These are phyloP conservation scores for Rossbeevera mucosa DNA, from an alignment of 768 basidiomycete species.

Conservation along the genomic window DNA sequence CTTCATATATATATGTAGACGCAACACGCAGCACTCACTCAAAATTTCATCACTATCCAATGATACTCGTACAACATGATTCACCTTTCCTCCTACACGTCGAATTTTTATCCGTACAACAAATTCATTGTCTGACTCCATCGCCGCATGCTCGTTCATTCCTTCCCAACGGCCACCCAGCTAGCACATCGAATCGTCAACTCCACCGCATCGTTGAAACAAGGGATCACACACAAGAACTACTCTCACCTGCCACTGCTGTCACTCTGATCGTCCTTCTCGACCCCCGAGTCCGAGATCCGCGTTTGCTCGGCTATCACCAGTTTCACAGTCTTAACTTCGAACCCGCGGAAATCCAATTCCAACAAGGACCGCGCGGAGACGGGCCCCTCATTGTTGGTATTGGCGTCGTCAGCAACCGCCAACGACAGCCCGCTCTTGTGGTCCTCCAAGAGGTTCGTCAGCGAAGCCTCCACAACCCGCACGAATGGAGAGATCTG, in stretches of 20 bases:
- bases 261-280: neutral
- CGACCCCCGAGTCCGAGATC: neutral
- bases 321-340: constrained; percentile 86
- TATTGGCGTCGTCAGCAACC: constrained; percentile 23
- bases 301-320: constrained; percentile 27
- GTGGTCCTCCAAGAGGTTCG: constrained; percentile 85
- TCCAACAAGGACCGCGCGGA: constrained; percentile 32
- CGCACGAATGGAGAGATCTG: constrained; percentile 48
- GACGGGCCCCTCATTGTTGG: neutral
- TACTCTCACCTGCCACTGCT: constrained; percentile 7
- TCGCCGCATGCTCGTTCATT: constrained; percentile 2
- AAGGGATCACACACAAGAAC: neutral
- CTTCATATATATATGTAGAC: too few species aligned
- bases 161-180: constrained; percentile 34
- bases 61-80: too few species aligned
- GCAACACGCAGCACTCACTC: too few species aligned
- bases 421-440: constrained; percentile 40
- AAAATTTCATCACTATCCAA: too few species aligned
- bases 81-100: neutral
- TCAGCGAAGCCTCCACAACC: constrained; percentile 58
- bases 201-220: neutral
- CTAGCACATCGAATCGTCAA: constrained; percentile 10
- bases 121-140: too few species aligned
- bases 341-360: constrained; percentile 78
- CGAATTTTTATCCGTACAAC: constrained; percentile 3